These are phyloP conservation scores for Colletotrichum filicis DNA, from an alignment of 2,329 filamentous ascomycete genomes.

Conservation along the genomic window DNA sequence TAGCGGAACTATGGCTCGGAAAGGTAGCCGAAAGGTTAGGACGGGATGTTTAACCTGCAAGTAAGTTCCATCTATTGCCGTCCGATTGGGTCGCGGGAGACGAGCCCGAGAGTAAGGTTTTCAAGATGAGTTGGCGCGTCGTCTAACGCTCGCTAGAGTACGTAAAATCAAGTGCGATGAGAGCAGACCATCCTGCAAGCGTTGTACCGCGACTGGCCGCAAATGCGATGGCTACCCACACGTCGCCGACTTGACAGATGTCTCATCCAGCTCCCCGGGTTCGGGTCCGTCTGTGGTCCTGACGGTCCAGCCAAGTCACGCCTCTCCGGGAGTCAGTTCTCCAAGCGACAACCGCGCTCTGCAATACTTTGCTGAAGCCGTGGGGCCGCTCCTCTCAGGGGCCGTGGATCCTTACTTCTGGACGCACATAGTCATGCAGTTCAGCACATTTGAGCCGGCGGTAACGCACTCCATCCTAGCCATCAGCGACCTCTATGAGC, in stretches of 20 bases:
- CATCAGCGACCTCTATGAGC: slow-evolving; percentile 58
- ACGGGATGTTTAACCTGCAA: slow-evolving; percentile 67
- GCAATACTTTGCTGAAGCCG: slow-evolving; percentile 46
- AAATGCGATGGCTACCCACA: slow-evolving; percentile 65
- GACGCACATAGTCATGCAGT: slow-evolving; percentile 56
- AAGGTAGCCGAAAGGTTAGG: slow-evolving; percentile 57
- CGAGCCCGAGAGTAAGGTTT: background rate
- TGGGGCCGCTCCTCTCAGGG: slow-evolving; percentile 49
- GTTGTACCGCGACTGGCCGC: slow-evolving; percentile 66
- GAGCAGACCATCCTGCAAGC: slow-evolving; percentile 61
- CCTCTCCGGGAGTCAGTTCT: slow-evolving; percentile 30
- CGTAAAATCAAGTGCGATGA: slow-evolving; percentile 69
- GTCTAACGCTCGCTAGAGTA: slow-evolving; percentile 48
- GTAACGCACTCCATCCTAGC: slow-evolving; percentile 61
- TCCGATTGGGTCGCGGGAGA: background rate
- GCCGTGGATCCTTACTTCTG: slow-evolving; percentile 57
- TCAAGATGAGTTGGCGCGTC: background rate
- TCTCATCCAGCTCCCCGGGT: slow-evolving; percentile 28
- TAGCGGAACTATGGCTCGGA: slow-evolving; percentile 43
- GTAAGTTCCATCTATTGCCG: slow-evolving; percentile 43
- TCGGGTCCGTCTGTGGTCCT: slow-evolving; percentile 23
- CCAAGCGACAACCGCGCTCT: slow-evolving; percentile 39
- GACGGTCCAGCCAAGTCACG: slow-evolving; percentile 20
- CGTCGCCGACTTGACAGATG: slow-evolving; percentile 30
- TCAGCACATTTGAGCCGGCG: slow-evolving; percentile 56